These are phyloP conservation scores for Saccharomycopsis synnaedendra DNA, from an alignment of 805 yeast species.

Conservation along the genomic window DNA sequence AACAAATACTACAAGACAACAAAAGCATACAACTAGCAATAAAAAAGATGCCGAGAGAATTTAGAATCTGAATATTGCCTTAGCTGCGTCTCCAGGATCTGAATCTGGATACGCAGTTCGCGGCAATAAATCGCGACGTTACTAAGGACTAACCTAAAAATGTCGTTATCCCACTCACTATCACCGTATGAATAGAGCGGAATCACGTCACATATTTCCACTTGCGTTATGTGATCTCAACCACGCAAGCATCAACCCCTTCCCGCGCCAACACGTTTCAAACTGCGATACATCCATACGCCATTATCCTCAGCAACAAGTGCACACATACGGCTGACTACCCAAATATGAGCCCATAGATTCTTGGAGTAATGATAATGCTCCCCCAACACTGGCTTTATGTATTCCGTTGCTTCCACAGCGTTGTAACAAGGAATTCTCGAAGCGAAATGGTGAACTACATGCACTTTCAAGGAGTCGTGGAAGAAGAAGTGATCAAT, in stretches of 20 bases:
- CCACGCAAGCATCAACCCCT: too few species aligned
- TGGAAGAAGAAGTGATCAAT: conserved; percentile 46
- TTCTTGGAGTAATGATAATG: conserved; percentile 39
- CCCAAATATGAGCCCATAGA: conserved; percentile 51
- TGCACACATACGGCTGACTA: conserved; percentile 51
- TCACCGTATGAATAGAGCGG: too few species aligned
- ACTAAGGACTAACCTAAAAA: too few species aligned
- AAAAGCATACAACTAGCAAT: too few species aligned
- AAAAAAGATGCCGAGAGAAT: too few species aligned
- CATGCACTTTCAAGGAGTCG: conserved; percentile 49
- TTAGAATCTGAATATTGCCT: too few species aligned
- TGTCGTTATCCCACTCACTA: too few species aligned
- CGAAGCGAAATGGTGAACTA: conserved; percentile 43
- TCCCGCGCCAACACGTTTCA: conserved; percentile 29
- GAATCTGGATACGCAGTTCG: too few species aligned
- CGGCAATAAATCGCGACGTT: too few species aligned
- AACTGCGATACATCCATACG: conserved; percentile 55
- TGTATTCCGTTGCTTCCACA: conserved; percentile 40
- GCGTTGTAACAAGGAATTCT: conserved; percentile 47
- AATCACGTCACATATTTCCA: too few species aligned
- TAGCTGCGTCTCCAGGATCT: too few species aligned
- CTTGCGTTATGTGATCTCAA: neutral
- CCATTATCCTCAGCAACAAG: conserved; percentile 62
- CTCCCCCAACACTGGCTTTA: conserved; percentile 40
- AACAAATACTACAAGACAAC: too few species aligned